Base-by-base conservation (phyloP, 2,329 filamentous ascomycete species). In the Xylaria arbuscula region DNA sequence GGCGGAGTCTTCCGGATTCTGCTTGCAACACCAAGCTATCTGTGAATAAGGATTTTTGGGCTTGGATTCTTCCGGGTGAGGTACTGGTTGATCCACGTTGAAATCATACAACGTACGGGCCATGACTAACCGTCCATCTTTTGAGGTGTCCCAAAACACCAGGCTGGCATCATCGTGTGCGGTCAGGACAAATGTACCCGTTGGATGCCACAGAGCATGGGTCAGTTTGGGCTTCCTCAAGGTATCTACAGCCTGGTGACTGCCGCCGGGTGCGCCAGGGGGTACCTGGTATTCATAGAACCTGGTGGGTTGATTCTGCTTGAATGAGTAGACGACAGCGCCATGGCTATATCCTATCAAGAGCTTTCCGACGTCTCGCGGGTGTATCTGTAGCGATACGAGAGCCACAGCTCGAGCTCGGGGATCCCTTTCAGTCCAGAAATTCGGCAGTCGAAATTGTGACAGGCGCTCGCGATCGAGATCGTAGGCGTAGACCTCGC, bases 191-290 rank as follows among this genome's bases (percentile, higher is more conserved):
- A 97, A 97, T 0, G 93, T 97, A 0, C 94, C 96, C 1, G 93
- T 97, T 0, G 96, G 96, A 81, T 99, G 96, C 94, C 95, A 99
- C 17, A 95, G 80, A 0, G 93, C 94, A 73, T 97, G 92, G 0
- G 90, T 93, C 69, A 98, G 81, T 66, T 87, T 88, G 15, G 95
- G 96, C 73, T 86, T 88, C 59, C 94, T 89, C 67, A 87, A 78
- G 15, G 86, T 86, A 65, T 90, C 88, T 42, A 89, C 81, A 7
- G 86, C 85, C 47, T 86, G 81, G 34, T 89, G 88, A 76, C 93
- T 92, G 81, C 94, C 87, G n/a, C 95, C 95, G 0, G 93, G 92
- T 3, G 95, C 94, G 17, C 94, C 93, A 11, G 88, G 85, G 0
- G 93, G 93, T 2, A 98, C 80, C 66, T 91, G 86, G 79, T 98